These are phyloP conservation scores for Cyberlindnera americana DNA, from an alignment of 805 yeast genomes.

Conservation along the genomic window DNA sequence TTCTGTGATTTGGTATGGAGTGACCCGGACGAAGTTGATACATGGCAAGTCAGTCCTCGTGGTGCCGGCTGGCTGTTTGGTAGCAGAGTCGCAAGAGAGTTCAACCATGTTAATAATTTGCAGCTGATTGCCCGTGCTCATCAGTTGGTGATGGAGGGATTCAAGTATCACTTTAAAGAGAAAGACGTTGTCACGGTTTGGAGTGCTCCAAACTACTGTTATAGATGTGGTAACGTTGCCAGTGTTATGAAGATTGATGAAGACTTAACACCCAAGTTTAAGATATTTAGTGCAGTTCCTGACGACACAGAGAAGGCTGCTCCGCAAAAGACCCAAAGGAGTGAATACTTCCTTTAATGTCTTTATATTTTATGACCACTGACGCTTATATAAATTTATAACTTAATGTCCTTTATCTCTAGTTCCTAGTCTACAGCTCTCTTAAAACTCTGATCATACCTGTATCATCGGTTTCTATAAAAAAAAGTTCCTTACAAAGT, in stretches of 20 bases:
- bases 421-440: too few species aligned
- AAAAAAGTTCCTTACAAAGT: slow-evolving; percentile 28
- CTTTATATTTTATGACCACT: not conserved
- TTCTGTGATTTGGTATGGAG: slow-evolving; percentile 97
- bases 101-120: slow-evolving; percentile 90
- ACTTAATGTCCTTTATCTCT: too few species aligned
- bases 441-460: not conserved
- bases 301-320: slow-evolving; percentile 51
- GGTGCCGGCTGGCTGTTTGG: slow-evolving; percentile 99
- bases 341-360: slow-evolving; percentile 30
- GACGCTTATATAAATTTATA: too few species aligned
- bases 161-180: slow-evolving; percentile 92
- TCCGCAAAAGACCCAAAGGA: slow-evolving; percentile 33
- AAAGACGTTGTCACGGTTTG: slow-evolving; percentile 91
- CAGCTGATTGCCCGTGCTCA: slow-evolving; percentile 93
- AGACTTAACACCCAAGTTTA: slow-evolving; percentile 80
- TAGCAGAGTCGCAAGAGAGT: slow-evolving; percentile 88
- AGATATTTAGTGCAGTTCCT: slow-evolving; percentile 93
- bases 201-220: slow-evolving; percentile 97
- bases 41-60: slow-evolving; percentile 97
- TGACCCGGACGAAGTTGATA: slow-evolving; percentile 95
- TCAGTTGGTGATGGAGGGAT: slow-evolving; percentile 98
- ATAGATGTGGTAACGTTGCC: slow-evolving; percentile 97
- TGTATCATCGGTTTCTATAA: not conserved
- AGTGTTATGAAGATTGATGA: slow-evolving; percentile 96